Conservation (phyloP, 306 rosid species). For the Prunus fruticosa region DNA sequence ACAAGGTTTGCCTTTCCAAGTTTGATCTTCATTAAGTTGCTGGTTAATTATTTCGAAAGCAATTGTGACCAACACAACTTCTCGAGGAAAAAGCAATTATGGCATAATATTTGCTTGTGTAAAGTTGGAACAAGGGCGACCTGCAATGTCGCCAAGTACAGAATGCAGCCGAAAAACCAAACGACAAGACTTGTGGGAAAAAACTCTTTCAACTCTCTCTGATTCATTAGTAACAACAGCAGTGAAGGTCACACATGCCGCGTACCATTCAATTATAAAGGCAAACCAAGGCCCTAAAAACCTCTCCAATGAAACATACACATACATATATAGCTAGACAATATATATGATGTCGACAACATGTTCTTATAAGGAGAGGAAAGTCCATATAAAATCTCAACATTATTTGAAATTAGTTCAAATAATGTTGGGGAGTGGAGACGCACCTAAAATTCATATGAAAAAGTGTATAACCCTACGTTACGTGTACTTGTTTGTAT, state of each 20-base stretch:
- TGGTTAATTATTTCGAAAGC: neutral
- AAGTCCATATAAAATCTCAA: too few relatives aligned
- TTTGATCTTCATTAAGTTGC: neutral
- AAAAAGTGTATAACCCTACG: too few relatives aligned
- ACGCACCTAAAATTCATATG: too few relatives aligned
- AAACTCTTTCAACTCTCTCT: neutral
- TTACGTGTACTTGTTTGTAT: neutral
- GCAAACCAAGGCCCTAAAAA: too few relatives aligned
- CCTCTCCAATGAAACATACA: too few relatives aligned
- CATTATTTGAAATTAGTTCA: too few relatives aligned
- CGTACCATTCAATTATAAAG: neutral
- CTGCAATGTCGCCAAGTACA: neutral
- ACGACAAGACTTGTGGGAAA: neutral
- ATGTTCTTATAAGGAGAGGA: too few relatives aligned
- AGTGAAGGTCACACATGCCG: neutral
- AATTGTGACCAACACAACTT: neutral
- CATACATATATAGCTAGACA: too few relatives aligned
- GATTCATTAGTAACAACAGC: too few relatives aligned
- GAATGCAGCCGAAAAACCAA: neutral
- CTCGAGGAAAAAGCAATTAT: neutral
- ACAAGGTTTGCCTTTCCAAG: conserved; percentile 1
- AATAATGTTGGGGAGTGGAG: too few relatives aligned
- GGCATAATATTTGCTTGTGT: neutral
- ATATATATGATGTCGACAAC: too few relatives aligned
- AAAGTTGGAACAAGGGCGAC: neutral